Percentiles rank a stretch among this genome's conserved stretches.
These are phyloP conservation scores for Staphylotrichum tortipilum DNA, from an alignment of 495 filamentous ascomycete species.

Conservation along the genomic window DNA sequence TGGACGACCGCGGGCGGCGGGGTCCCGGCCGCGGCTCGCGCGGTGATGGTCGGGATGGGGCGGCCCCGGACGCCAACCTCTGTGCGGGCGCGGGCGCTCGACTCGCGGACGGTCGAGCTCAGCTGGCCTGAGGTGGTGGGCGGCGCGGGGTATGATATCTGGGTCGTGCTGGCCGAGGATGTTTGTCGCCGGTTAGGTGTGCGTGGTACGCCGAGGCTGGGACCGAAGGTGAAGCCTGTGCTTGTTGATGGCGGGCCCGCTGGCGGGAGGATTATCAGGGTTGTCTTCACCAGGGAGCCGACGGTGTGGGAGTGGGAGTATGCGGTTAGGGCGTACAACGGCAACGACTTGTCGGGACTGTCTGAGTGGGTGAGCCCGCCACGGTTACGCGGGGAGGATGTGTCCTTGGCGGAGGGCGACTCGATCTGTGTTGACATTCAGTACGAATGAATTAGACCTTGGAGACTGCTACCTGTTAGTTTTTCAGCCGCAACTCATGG, in stretches of 20 bases:
- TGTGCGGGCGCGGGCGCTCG: not conserved
- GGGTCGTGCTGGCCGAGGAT: not conserved
- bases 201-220: too few species aligned
- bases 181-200: not conserved
- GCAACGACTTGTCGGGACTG: constrained; percentile 2
- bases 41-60: constrained; percentile 12
- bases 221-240: too few species aligned
- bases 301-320: constrained; percentile 12
- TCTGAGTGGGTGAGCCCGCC: constrained; percentile 11
- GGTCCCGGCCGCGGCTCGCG: not conserved
- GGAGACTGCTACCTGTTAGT: too few species aligned
- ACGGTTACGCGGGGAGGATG: not conserved
- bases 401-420: not conserved
- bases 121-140: not conserved
- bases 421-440: constrained; percentile 5
- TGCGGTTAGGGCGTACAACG: constrained; percentile 15
- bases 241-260: too few species aligned
- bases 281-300: not conserved
- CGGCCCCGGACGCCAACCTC: not conserved
- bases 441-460: not conserved
- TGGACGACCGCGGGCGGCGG: constrained; percentile 13
- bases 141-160: constrained; percentile 5
- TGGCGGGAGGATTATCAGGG: not conserved
- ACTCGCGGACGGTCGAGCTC: constrained; percentile 1
- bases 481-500: too few species aligned